phyloP scores from a whole-genome alignment of 2,329 filamentous ascomycete species.

The Penicillium sp. region DNA sequence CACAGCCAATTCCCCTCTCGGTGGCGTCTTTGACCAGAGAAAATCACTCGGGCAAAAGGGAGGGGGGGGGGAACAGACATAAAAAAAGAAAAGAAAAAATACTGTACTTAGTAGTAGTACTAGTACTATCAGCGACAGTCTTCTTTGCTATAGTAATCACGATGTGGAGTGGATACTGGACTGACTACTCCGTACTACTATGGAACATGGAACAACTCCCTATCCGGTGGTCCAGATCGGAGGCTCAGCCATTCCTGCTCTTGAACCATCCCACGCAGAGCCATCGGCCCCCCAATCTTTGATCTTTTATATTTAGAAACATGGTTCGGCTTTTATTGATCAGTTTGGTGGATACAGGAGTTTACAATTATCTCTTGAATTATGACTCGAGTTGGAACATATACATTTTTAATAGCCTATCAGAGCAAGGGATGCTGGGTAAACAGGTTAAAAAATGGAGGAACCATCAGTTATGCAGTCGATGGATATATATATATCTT shows the following conservation, averaged over 20 bases:
- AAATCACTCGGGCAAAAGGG: background rate
- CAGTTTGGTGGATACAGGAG: background rate
- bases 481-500: background rate
- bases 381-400: background rate
- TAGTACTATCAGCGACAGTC: no score
- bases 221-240: constrained; percentile 6
- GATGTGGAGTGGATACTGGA: background rate
- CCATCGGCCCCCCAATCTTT: constrained; percentile 10
- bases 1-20: background rate
- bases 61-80: background rate
- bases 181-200: no score
- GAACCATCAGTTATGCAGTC: no score
- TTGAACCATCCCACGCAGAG: background rate
- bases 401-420: background rate
- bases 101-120: no score
- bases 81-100: no score
- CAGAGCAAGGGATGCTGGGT: background rate
- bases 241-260: constrained; percentile 9
- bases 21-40: constrained; percentile 6
- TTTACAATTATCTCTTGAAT: background rate
- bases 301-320: constrained; percentile 19
- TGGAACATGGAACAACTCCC: no score
- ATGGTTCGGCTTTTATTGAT: background rate
- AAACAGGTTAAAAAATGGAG: background rate
- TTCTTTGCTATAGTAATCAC: background rate